phyloP scores from a whole-genome alignment of 2,329 filamentous ascomycete species.

The Xylaria sp. region DNA sequence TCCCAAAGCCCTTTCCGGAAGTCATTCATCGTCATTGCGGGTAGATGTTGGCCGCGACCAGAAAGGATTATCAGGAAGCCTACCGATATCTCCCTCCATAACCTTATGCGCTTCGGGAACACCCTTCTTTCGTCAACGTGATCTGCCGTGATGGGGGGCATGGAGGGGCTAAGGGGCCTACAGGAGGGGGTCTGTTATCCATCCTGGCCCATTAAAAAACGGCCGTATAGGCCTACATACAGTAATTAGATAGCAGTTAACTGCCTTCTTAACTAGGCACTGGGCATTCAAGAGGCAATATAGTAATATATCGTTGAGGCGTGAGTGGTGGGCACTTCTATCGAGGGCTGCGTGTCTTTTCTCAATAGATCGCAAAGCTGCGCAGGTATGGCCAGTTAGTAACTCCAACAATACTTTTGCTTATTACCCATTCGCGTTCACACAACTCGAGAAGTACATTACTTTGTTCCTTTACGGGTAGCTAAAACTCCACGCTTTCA shows the following conservation, averaged over 20 bases:
- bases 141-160: slow-evolving; percentile 34
- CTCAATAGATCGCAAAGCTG: slow-evolving; percentile 19
- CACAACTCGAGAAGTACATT: background rate
- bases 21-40: slow-evolving; percentile 23
- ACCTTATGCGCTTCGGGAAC: slow-evolving; percentile 33
- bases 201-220: slow-evolving; percentile 23
- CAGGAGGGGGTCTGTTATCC: slow-evolving; percentile 26
- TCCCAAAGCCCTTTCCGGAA: slow-evolving; percentile 17
- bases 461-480: slow-evolving; percentile 7
- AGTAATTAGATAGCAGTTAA: slow-evolving; percentile 20
- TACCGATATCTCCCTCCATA: slow-evolving; percentile 17
- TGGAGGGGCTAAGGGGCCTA: slow-evolving; percentile 19
- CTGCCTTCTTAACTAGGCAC: slow-evolving; percentile 37
- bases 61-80: slow-evolving; percentile 26
- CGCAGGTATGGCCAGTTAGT: too few relatives aligned
- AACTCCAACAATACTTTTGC: background rate
- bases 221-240: slow-evolving; percentile 7
- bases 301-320: slow-evolving; percentile 7
- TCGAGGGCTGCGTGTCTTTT: slow-evolving; percentile 11
- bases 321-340: slow-evolving; percentile 1
- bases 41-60: slow-evolving; percentile 19
- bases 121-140: slow-evolving; percentile 34
- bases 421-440: slow-evolving; percentile 17
- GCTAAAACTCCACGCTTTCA: too few relatives aligned
- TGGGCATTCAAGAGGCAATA: slow-evolving; percentile 27